Base-by-base conservation (phyloP, 106 monocot genomes). In the Chionographis japonica region DNA sequence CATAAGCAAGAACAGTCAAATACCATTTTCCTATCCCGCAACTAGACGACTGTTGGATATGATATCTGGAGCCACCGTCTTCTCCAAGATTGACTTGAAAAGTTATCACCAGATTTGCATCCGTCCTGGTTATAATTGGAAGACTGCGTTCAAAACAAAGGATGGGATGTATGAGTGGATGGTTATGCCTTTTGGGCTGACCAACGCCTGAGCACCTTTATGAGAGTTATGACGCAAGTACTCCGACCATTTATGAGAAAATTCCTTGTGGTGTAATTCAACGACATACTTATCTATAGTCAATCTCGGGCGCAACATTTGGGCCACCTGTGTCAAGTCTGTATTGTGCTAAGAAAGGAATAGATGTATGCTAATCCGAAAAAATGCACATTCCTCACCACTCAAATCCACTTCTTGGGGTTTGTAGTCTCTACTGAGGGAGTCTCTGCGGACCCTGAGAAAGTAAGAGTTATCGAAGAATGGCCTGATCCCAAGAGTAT, bases 1-100 rank as follows among this genome's bases (percentile, higher is more conserved):
- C 6, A 36, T 72, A 1, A 51, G 61, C 43, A 19, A 56, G 0
- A 13, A 69, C 8, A 0, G 43, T 69, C 37, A 62, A 27, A 27
- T 27, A 27, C 27, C 27, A 63, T 2, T 63, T 63, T 63, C 35
- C 18, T 2, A 64, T 63, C 8, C 52, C 54, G n/a, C 4, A 12
- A 8, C 4, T 73, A 38, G 37, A 63, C 13, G 60, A 73, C 50
- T 55, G 10, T 13, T 73, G 8, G 14, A 73, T 40, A n/a, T 53
- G 35, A 12, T 63, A 7, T 2, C 16, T 3, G 54, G 16, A 6
- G 38, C 52, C 0, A 52, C 6, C 3, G 6, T 51, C 19, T 73
- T 63, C 6, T 63, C 62, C 4, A 73, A 63, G 35, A 16, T 41
- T 40, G 49, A 62, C 40, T 0, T 73, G 2, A 38, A 6, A 4